Evolutionary conservation across 495 filamentous ascomycete species (phyloP).

Genomic region (Aspergillus sclerotiicarbonarius): DNA sequence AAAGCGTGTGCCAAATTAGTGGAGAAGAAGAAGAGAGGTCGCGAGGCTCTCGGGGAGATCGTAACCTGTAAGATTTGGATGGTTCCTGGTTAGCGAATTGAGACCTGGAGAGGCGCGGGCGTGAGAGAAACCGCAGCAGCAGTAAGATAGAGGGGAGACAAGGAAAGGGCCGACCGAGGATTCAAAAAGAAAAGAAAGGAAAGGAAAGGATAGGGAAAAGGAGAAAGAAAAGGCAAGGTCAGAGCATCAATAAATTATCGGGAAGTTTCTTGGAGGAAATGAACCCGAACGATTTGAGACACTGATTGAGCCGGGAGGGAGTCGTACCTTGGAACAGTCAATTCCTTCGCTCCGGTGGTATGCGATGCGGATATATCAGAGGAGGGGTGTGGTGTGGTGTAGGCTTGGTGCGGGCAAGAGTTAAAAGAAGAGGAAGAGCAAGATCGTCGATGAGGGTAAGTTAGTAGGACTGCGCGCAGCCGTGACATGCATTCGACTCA

Average conservation of each 20-base stretch:
- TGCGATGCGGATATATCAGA: neutral
- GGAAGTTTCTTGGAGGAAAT: neutral
- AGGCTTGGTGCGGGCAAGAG: neutral
- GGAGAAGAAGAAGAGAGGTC: neutral
- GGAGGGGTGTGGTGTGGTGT: neutral
- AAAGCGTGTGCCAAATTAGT: neutral
- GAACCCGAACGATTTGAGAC: neutral
- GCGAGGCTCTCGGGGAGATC: neutral
- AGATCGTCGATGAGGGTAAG: neutral
- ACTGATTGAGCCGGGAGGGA: neutral
- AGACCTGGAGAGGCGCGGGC: neutral
- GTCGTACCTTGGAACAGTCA: neutral
- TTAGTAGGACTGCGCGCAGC: neutral
- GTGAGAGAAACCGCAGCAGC: neutral
- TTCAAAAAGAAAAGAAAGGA: neutral
- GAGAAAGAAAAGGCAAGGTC: neutral
- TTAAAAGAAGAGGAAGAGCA: neutral
- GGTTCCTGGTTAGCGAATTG: neutral
- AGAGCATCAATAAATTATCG: conserved; percentile 3
- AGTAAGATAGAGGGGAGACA: neutral
- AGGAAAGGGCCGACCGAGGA: neutral
- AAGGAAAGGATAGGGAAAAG: neutral
- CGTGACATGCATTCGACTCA: conserved; percentile 19
- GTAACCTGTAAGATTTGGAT: neutral
- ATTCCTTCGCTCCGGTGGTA: neutral